Conservation (phyloP, 2,329 filamentous ascomycete species). For the Talaromyces sp. region DNA sequence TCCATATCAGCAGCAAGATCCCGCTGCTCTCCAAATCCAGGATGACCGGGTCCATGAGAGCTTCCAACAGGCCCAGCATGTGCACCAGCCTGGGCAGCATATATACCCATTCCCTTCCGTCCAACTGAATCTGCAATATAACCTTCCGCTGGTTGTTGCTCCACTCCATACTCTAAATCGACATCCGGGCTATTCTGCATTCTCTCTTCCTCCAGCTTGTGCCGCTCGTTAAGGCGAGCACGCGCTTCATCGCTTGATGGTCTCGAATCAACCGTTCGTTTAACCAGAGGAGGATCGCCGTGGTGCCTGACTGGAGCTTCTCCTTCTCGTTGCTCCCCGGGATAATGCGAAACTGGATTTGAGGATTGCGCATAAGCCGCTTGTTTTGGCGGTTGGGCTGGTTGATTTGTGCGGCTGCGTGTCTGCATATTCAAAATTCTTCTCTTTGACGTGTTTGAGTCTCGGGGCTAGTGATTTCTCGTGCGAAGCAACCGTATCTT, state of each 20-base stretch:
- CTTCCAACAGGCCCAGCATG: conserved; percentile 40
- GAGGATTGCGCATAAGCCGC: conserved; percentile 34
- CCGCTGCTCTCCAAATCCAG: conserved; percentile 35
- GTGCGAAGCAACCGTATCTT: too few relatives aligned
- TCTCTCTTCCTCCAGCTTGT: conserved; percentile 13
- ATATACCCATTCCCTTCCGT: conserved; percentile 24
- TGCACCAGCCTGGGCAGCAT: conserved; percentile 35
- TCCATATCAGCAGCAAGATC: conserved; percentile 37
- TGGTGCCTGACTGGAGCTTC: conserved; percentile 15
- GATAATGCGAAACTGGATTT: conserved; percentile 38
- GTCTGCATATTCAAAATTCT: conserved; percentile 22
- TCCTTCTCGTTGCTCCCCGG: conserved; percentile 26
- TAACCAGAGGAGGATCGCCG: conserved; percentile 30
- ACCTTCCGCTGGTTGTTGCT: conserved; percentile 40
- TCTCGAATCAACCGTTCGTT: conserved; percentile 24
- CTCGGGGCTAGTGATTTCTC: background rate
- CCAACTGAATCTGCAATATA: conserved; percentile 37
- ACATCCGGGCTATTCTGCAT: conserved; percentile 27
- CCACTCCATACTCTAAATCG: conserved; percentile 40
- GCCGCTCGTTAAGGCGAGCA: conserved; percentile 21
- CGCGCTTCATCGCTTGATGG: conserved; percentile 33
- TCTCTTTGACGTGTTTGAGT: background rate
- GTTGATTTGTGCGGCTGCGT: conserved; percentile 16
- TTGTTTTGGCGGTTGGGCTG: conserved; percentile 39
- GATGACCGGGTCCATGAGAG: conserved; percentile 29